Base-by-base conservation (phyloP, 768 basidiomycete species). In the Rubroboletus satanas region DNA sequence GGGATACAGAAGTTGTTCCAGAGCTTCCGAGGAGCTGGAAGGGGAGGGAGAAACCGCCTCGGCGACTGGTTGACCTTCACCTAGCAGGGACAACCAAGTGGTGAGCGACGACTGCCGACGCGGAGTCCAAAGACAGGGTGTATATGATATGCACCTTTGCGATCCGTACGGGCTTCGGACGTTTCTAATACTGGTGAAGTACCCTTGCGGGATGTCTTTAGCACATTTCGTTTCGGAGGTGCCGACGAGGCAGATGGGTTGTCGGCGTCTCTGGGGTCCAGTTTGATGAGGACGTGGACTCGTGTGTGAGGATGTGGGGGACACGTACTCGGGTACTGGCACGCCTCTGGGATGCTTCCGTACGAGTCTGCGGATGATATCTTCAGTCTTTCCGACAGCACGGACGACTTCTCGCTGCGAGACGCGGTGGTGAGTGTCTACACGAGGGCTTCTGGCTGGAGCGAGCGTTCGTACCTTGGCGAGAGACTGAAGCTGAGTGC, bases 261-360 rank as follows among this genome's bases (percentile, higher is more conserved):
- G 8, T 50, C 48, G 15, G 28, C 7, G 7, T 45, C 37, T 31
- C 65, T 61, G 46, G 45, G 37, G 17, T 44, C 18, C 32, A 12
- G 31, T 17, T 36, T 11, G 11, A 43, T 53, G 36, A 49, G 49
- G 8, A 42, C 46, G 42, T 23, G 28, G 29, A 23, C 10, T 11
- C 5, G 6, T 5, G 7, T 15, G 14, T 14, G 28, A 37, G 33
- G 26, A 32, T 9, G 12, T 9, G 9, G 37, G 11, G 17, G 12
- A 33, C 8, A 56, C 62, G 28, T 29, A 60, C 63, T 48, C 51
- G 12, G 38, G 11, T 29, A 51, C n/a, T 3, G 68, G 70, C 0
- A 68, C 63, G 0, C 70, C 68, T 26, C 33, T 37, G n/a, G 70
- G 71, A 43, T 66, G 57, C 26, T 67, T 71, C 35, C 33, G 55